Evolutionary conservation across 306 rosid species (phyloP).

Genomic region (Quillaja saponaria): DNA sequence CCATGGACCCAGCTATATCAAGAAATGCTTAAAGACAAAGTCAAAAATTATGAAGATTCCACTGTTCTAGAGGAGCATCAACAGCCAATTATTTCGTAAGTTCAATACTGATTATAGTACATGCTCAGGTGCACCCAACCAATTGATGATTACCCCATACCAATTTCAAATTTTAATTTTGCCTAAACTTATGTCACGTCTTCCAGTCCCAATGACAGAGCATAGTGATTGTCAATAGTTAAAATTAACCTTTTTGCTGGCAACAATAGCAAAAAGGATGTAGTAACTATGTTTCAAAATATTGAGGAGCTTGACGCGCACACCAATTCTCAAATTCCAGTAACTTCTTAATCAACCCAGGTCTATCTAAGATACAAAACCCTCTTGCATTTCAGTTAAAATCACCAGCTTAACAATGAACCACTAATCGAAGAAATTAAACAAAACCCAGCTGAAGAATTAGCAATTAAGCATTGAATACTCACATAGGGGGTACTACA

Average conservation of each 20-base stretch:
- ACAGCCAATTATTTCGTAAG: neutral
- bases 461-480: neutral
- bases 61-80: constrained; percentile 4
- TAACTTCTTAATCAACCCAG: too few relatives aligned
- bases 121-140: constrained; percentile 10
- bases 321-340: neutral
- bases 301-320: neutral
- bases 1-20: constrained; percentile 5
- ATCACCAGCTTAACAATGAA: constrained; percentile 4
- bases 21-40: constrained; percentile 9
- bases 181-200: neutral
- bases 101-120: constrained; percentile 2
- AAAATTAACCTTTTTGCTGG: neutral
- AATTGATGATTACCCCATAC: neutral
- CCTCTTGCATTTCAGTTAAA: constrained; percentile 19
- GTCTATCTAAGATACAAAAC: too few relatives aligned
- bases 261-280: constrained; percentile 4
- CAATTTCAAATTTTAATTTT: neutral
- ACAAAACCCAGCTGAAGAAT: constrained; percentile 24
- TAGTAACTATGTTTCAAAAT: too few relatives aligned
- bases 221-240: neutral
- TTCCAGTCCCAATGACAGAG: neutral
- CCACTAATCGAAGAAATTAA: constrained; percentile 34
- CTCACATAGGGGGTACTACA: constrained; percentile 59
- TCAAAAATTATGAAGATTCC: constrained; percentile 19